Evolutionary conservation across 768 basidiomycete species (phyloP), one percentile per base, ranked within the genome.

Genomic region (Boletus rufocinnamomeus): DNA sequence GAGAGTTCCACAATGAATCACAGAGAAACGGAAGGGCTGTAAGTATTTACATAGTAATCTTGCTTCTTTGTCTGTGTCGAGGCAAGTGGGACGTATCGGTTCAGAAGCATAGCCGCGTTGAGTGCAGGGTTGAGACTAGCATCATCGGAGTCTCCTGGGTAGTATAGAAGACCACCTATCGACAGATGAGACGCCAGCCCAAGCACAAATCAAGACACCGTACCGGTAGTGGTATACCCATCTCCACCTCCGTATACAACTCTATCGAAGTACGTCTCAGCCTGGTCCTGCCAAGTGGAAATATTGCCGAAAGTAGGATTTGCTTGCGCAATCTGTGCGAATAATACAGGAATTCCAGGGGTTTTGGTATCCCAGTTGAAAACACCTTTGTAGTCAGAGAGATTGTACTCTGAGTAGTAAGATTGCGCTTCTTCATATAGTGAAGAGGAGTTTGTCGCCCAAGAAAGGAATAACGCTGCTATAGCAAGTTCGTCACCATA

Each of bases 351-450:
- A 0, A 93, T 67, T 3, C 87, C 95, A 2, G 92, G 88, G 1
- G 82, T 84, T 71, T 91, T 89, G 4, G 84, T 82, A 68, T 95
- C 95, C 95, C 95, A 98, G 69, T 95, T 95, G 74, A 94, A 90
- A 6, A 89, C 85, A 2, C 77, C 73, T 46, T 85, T 74, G 35
- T 80, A 75, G 1, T 77, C 77, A 3, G 73, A 71, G 0, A 95
- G 77, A 25, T 78, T 70, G 66, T 83, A 89, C 34, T 82, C 74
- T 11, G 74, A 66, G 70, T 86, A 93, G 67, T 83, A 84, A 8
- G 75, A 69, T 67, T 84, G 79, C 2, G 91, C 91, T 58, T 90
- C 82, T 23, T 78, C 68, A 65, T 86, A 92, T 54, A 82, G 76
- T 3, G 77, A 71, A 10, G 83, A 76, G 1, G 83, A 84, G 56